Evolutionary conservation across 345 rosid genomes (phyloP).

Genomic region (Citrus sinensis): DNA sequence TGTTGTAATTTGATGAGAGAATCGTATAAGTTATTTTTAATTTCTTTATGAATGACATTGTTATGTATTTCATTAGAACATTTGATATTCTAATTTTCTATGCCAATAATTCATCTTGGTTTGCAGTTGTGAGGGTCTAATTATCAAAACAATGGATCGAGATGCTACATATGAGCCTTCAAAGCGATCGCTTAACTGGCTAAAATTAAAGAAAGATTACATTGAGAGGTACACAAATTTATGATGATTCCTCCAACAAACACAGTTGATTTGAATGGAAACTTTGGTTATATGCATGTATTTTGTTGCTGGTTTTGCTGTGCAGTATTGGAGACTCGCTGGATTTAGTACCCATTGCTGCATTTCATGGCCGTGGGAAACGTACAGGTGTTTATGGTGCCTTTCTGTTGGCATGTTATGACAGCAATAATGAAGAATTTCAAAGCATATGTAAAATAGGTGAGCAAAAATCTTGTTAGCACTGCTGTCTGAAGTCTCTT

Average conservation of each 20-base stretch:
- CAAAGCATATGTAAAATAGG: slow-evolving; percentile 97
- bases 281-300: background rate
- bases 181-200: slow-evolving; percentile 87
- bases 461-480: slow-evolving; percentile 26
- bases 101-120: slow-evolving; percentile 12
- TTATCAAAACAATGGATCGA: slow-evolving; percentile 78
- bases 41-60: background rate
- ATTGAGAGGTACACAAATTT: slow-evolving; percentile 56
- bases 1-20: background rate
- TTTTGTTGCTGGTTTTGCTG: slow-evolving; percentile 9
- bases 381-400: slow-evolving; percentile 93
- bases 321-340: slow-evolving; percentile 89
- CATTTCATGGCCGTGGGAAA: slow-evolving; percentile 95
- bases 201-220: slow-evolving; percentile 93
- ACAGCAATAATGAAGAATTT: slow-evolving; percentile 68
- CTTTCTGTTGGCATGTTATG: slow-evolving; percentile 91
- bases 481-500: slow-evolving; percentile 5
- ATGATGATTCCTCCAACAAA: too few species aligned
- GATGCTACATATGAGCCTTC: slow-evolving; percentile 99
- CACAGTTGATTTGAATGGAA: slow-evolving; percentile 1
- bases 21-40: background rate
- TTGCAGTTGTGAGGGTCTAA: slow-evolving; percentile 94
- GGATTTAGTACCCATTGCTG: slow-evolving; percentile 96
- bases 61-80: background rate
- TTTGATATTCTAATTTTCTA: background rate